Evolutionary conservation across 2,329 filamentous ascomycete genomes (phyloP).

Genomic region (Aspergillus puulaauensis): DNA sequence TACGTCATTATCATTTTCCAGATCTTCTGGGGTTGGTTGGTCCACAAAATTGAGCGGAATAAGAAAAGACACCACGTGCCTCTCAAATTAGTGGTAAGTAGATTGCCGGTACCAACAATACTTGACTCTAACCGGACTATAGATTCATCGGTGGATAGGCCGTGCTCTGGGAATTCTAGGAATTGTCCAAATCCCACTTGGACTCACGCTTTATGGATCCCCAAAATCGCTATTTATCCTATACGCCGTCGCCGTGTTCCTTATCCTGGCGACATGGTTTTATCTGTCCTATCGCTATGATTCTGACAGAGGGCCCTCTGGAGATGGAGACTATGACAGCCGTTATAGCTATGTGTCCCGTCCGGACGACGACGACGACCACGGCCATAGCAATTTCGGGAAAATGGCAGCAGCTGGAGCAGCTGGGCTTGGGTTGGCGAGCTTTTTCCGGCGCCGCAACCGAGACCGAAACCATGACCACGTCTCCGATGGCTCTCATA

Average conservation of each 20-base stretch:
- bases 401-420: constrained; percentile 55
- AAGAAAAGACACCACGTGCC: constrained; percentile 56
- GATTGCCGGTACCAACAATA: background rate
- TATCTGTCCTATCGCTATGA: constrained; percentile 71
- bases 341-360: constrained; percentile 58
- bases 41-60: constrained; percentile 55
- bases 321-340: constrained; percentile 55
- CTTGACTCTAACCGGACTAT: constrained; percentile 44
- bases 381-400: constrained; percentile 45
- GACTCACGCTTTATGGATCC: constrained; percentile 88
- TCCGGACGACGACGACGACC: constrained; percentile 51
- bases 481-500: constrained; percentile 48
- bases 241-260: constrained; percentile 74
- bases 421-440: constrained; percentile 58
- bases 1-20: constrained; percentile 62
- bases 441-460: constrained; percentile 45
- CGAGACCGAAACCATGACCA: constrained; percentile 46
- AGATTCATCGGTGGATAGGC: constrained; percentile 88
- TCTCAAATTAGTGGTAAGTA: constrained; percentile 57
- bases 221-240: constrained; percentile 82
- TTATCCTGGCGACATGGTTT: constrained; percentile 75
- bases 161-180: constrained; percentile 75
- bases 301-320: constrained; percentile 44
- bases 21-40: constrained; percentile 57
- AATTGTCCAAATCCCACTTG: constrained; percentile 82